Evolutionary conservation across 2,329 filamentous ascomycete genomes (phyloP).

Genomic region (Stagonosporopsis vannaccii): DNA sequence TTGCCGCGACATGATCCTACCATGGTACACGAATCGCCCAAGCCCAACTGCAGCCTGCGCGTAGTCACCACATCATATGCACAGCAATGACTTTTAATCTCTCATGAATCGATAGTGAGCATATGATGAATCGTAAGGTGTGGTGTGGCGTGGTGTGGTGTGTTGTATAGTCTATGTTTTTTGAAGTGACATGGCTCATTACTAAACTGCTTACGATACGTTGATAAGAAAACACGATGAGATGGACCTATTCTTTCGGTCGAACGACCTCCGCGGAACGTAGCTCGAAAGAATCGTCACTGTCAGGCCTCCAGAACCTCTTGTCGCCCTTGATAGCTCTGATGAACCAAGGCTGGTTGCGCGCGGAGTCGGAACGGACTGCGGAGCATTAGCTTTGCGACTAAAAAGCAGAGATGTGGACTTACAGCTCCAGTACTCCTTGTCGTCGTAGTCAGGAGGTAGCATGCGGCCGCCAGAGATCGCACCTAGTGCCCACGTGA

Average conservation of each 20-base stretch:
- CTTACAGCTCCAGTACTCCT: slow-evolving; percentile 42
- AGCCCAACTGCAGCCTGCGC: not conserved
- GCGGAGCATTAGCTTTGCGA: slow-evolving; percentile 8
- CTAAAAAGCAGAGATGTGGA: not conserved
- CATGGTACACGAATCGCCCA: not conserved
- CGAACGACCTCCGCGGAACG: slow-evolving; percentile 22
- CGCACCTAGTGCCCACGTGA: slow-evolving; percentile 58
- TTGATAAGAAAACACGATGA: not conserved
- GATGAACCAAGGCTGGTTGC: slow-evolving; percentile 38
- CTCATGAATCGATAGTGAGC: not conserved
- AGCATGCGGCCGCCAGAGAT: slow-evolving; percentile 27
- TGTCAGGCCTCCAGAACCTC: slow-evolving; percentile 32
- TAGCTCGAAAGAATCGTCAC: slow-evolving; percentile 33
- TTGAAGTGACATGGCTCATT: not conserved
- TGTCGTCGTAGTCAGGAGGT: slow-evolving; percentile 38
- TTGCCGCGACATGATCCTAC: not conserved
- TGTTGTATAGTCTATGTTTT: not conserved
- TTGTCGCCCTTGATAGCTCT: slow-evolving; percentile 34
- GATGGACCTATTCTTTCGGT: slow-evolving; percentile 13
- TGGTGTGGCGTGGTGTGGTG: not conserved
- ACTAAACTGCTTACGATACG: slow-evolving; percentile 1
- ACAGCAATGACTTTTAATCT: slow-evolving; percentile 10
- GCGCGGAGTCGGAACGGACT: slow-evolving; percentile 33
- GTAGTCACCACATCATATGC: not conserved
- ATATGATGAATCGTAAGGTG: not conserved